Evolutionary conservation across 345 rosid genomes (phyloP).

Genomic region (Punica granatum): DNA sequence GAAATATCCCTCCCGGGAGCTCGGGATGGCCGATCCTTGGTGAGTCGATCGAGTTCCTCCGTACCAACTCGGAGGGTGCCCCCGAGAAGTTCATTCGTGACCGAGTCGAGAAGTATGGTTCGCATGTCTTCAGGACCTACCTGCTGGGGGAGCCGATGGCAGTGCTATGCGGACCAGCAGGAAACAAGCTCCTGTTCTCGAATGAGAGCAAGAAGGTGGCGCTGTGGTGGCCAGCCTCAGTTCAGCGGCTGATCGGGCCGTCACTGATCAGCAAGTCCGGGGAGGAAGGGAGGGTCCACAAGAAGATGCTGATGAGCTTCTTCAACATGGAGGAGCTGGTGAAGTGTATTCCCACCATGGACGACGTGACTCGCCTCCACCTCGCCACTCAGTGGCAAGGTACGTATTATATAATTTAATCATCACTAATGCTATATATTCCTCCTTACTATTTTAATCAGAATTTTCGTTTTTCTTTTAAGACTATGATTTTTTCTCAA

Average conservation of each 20-base stretch:
- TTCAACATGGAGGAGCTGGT: constrained; percentile 14
- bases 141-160: constrained; percentile 15
- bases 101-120: constrained; percentile 3
- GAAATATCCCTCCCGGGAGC: constrained; percentile 15
- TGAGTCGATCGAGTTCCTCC: constrained; percentile 3
- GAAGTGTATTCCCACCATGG: constrained; percentile 17
- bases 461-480: too few species aligned
- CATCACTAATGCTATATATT: too few species aligned
- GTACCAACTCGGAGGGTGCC: not conserved
- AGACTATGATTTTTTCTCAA: too few species aligned
- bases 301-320: constrained; percentile 15
- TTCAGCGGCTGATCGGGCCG: constrained; percentile 7
- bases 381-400: constrained; percentile 21
- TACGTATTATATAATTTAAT: not conserved
- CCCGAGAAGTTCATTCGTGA: constrained; percentile 8
- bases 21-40: constrained; percentile 18
- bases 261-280: constrained; percentile 14
- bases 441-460: too few species aligned
- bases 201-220: constrained; percentile 20
- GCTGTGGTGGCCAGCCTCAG: constrained; percentile 18
- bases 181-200: constrained; percentile 16
- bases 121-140: constrained; percentile 13
- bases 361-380: constrained; percentile 17
- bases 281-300: constrained; percentile 19
- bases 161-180: constrained; percentile 11